Evolutionary conservation across 2,329 filamentous ascomycete species (phyloP), one percentile per base, ranked within the genome.

Genomic region (Aspergillus viridinutans): DNA sequence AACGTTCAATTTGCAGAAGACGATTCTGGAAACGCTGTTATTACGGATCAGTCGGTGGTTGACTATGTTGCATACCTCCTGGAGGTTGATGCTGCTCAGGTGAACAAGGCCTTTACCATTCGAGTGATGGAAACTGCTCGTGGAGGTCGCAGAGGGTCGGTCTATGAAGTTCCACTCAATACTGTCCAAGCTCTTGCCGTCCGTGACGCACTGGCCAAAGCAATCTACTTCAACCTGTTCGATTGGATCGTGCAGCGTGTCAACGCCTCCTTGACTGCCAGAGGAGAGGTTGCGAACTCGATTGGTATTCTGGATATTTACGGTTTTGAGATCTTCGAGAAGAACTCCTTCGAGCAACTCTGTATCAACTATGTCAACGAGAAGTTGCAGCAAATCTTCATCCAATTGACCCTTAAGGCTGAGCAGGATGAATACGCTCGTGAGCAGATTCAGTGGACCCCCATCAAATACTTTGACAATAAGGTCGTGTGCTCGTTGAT

Each of bases 331-430:
- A 99, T 99, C 65, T 99, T 99, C 65, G 94, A 99, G 73, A 94
- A 93, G 78, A 99, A 99, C 79, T 97, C 90, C 63, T 99, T 99
- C 69, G 94, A 99, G 74, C 94, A 99, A 76, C 85, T 99, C 7
- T 99, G 94, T 77, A 99, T 99, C 82, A 99, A 99, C 80, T 99
- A 97, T 70, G 95, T 97, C 70, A 99, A 99, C 75, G 94, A 99
- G 78, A 99, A 99, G 76, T 80, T 99, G 57, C 94, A 99, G 76
- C 94, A 99, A 71, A 97, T 99, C 68, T 99, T 99, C 72, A 99
- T 99, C 65, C 94, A 99, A 75, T 81, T 99, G 66, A 99, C 94
- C 0, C 77, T 99, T 61, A 96, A 96, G 79, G 89, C 94, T 0
- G 94, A 99, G 74, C 94, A 99, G 77, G 94, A 99, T 66, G 94